Conservation (phyloP, 495 filamentous ascomycete species). For the Lepidopterella palustris region DNA sequence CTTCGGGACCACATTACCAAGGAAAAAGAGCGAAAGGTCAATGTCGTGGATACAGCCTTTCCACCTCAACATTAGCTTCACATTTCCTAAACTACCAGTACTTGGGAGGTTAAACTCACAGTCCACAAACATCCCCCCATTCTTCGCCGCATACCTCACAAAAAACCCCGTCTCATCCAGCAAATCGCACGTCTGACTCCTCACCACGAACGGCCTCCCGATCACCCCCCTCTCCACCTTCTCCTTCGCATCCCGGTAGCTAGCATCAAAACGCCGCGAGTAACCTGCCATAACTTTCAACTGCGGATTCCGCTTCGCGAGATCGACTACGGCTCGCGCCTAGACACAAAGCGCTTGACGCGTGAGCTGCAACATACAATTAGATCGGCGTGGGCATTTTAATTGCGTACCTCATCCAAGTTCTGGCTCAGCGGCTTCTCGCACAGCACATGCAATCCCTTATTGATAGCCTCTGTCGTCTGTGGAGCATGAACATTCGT, state of each 20-base stretch:
- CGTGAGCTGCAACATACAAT: constrained; percentile 11
- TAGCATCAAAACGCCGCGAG: constrained; percentile 52
- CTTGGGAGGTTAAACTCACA: no score
- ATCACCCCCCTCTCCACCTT: constrained; percentile 46
- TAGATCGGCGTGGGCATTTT: background rate
- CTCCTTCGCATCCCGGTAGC: constrained; percentile 47
- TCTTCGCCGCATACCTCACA: constrained; percentile 50
- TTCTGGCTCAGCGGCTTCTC: constrained; percentile 51
- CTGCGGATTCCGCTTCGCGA: constrained; percentile 44
- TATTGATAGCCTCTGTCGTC: constrained; percentile 50
- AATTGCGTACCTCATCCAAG: constrained; percentile 45
- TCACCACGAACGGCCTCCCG: constrained; percentile 47
- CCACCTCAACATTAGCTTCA: background rate
- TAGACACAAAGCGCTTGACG: constrained; percentile 1
- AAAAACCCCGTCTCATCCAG: constrained; percentile 48
- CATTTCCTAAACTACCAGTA: background rate
- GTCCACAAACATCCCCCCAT: constrained; percentile 54
- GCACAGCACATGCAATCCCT: constrained; percentile 49
- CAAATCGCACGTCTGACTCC: constrained; percentile 54
- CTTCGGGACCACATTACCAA: constrained; percentile 28
- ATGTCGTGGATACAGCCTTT: constrained; percentile 20
- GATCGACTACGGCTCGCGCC: constrained; percentile 41
- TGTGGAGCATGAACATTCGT: constrained; percentile 53
- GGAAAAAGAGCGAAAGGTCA: constrained; percentile 25
- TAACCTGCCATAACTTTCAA: constrained; percentile 57